phyloP scores from a whole-genome alignment of 2,329 filamentous ascomycete genomes.

The Endoconidiophora polonica region DNA sequence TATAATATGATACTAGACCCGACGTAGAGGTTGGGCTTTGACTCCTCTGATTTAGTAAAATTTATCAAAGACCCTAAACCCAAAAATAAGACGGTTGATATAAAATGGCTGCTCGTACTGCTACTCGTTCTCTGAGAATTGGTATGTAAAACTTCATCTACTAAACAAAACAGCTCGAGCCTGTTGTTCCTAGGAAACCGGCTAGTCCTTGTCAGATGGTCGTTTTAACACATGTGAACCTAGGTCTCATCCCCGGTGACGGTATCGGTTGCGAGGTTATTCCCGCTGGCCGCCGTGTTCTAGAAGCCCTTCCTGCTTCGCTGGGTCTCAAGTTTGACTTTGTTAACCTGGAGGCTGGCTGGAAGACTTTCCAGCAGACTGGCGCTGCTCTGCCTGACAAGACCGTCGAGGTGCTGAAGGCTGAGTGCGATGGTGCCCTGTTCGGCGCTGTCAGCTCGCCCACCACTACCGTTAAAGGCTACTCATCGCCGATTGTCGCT shows the following conservation, averaged over 20 bases:
- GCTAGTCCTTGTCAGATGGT: background rate
- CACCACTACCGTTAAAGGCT: constrained; percentile 75
- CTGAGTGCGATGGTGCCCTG: constrained; percentile 86
- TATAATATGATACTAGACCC: background rate
- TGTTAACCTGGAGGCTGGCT: constrained; percentile 81
- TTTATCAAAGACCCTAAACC: background rate
- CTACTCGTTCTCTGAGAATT: constrained; percentile 38
- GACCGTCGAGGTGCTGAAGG: constrained; percentile 76
- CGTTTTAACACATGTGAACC: background rate
- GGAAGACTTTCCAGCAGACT: constrained; percentile 80
- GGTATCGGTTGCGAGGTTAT: constrained; percentile 98
- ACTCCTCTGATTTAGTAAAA: background rate
- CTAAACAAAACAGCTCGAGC: background rate
- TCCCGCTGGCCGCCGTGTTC: constrained; percentile 74
- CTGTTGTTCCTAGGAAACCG: background rate
- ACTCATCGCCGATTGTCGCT: constrained; percentile 91
- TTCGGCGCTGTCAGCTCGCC: constrained; percentile 91
- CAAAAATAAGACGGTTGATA: background rate
- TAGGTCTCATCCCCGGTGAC: constrained; percentile 92
- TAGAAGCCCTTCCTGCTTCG: constrained; percentile 86
- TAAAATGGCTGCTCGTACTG: constrained; percentile 40
- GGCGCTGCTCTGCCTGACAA: constrained; percentile 76
- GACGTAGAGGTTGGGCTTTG: background rate
- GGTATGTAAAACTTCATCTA: constrained; percentile 28
- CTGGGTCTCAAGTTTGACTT: constrained; percentile 88